A percentile compares a stretch with the other conserved stretches of the same genome.
Evolutionary conservation across 2,329 filamentous ascomycete genomes (phyloP).

Genomic region (Fusarium concolor): DNA sequence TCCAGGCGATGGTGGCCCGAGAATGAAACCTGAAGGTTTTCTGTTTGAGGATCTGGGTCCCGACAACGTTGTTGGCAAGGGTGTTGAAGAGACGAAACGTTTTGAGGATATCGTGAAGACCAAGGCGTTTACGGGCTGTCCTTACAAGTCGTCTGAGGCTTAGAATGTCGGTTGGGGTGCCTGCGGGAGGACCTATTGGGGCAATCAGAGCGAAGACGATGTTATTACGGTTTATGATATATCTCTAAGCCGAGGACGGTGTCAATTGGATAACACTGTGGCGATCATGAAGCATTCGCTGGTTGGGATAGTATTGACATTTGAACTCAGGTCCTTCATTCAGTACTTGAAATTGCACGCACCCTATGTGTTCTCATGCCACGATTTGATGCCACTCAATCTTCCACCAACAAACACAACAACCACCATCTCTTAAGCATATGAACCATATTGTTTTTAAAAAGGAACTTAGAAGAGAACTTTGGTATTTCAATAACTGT

Average conservation of each 20-base stretch:
- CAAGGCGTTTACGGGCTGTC: conserved; percentile 57
- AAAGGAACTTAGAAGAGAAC: too few species aligned
- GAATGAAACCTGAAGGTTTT: conserved; percentile 63
- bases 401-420: too few species aligned
- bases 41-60: conserved; percentile 72
- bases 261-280: neutral
- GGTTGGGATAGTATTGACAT: too few species aligned
- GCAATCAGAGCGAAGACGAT: neutral
- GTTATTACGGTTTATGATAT: neutral
- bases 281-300: neutral
- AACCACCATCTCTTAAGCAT: too few species aligned
- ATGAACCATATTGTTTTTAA: too few species aligned
- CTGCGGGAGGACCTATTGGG: neutral
- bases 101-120: conserved; percentile 49
- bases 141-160: conserved; percentile 47
- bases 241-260: too few species aligned
- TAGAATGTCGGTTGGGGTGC: neutral
- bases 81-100: conserved; percentile 56
- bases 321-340: neutral
- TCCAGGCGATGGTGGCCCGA: conserved; percentile 55
- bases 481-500: neutral
- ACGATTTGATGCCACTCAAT: too few species aligned
- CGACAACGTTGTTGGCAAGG: conserved; percentile 62
- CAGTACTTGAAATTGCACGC: too few species aligned
- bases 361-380: too few species aligned